These are phyloP conservation scores for Melocanna baccifera DNA, from an alignment of 176 grass and related monocot genomes.

Conservation along the genomic window DNA sequence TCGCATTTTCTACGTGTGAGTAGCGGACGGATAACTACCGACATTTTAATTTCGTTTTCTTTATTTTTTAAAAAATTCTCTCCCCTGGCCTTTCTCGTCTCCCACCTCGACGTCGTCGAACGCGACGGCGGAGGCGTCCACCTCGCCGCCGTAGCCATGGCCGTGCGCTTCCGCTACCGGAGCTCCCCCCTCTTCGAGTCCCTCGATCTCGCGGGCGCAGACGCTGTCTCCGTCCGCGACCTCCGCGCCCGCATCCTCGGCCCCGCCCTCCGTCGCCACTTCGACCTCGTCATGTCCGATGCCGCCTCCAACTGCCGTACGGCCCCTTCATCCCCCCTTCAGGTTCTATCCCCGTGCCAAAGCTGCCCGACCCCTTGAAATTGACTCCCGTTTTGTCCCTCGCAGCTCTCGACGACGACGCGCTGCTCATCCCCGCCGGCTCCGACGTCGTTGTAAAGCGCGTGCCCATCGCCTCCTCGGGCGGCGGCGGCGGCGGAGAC, in stretches of 20 bases:
- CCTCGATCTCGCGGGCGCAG: conserved; percentile 2
- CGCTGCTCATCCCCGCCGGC: conserved; percentile 8
- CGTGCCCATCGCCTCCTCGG: neutral
- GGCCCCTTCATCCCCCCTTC: too few relatives aligned
- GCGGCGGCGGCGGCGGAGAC: neutral
- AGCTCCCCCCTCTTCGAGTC: conserved; percentile 10
- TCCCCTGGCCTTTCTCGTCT: neutral
- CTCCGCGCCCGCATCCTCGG: conserved; percentile 19
- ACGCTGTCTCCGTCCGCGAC: conserved; percentile 22
- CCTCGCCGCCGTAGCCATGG: neutral
- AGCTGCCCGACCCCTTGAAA: neutral
- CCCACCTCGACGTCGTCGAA: neutral
- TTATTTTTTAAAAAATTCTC: neutral
- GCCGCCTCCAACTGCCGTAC: neutral
- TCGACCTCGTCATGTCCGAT: conserved; percentile 24
- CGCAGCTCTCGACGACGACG: conserved; percentile 12
- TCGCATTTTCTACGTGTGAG: neutral
- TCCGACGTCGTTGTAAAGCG: conserved; percentile 21
- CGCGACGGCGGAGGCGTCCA: neutral
- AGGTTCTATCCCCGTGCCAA: too few relatives aligned
- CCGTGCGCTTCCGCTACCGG: conserved; percentile 26
- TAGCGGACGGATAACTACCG: neutral
- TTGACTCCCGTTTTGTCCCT: neutral
- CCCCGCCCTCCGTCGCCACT: conserved; percentile 3
- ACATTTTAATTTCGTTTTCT: neutral